Conservation (phyloP, 805 yeast species). For the Wickerhamomyces strasburgensis region DNA sequence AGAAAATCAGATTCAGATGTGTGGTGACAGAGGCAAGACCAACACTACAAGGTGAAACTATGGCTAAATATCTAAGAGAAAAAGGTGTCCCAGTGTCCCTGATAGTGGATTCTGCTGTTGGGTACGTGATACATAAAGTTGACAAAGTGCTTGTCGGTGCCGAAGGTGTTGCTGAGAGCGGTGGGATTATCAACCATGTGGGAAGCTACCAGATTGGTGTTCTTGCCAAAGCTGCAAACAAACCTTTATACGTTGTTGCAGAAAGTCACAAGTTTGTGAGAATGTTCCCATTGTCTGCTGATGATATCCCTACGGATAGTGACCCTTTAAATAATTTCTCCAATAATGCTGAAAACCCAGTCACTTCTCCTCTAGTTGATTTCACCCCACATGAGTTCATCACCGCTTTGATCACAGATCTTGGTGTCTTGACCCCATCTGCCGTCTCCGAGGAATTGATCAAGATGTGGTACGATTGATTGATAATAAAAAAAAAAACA, state of each 20-base stretch:
- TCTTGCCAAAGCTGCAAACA: conserved; percentile 81
- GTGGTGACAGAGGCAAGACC: conserved; percentile 93
- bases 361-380: conserved; percentile 61
- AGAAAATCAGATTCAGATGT: conserved; percentile 79
- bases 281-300: conserved; percentile 89
- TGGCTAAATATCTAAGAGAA: conserved; percentile 63
- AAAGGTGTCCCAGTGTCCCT: conserved; percentile 82
- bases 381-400: conserved; percentile 95
- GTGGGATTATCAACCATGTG: conserved; percentile 93
- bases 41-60: conserved; percentile 63
- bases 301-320: conserved; percentile 70
- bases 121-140: conserved; percentile 83
- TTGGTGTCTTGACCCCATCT: conserved; percentile 95
- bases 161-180: conserved; percentile 98
- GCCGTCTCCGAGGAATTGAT: conserved; percentile 98
- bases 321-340: conserved; percentile 40
- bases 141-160: conserved; percentile 96
- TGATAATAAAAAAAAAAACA: not conserved
- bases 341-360: conserved; percentile 29
- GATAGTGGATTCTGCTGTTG: conserved; percentile 91
- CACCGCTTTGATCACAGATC: conserved; percentile 92
- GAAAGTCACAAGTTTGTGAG: conserved; percentile 96
- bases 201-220: conserved; percentile 96
- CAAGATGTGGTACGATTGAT: conserved; percentile 92
- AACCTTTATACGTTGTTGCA: conserved; percentile 90